These are phyloP conservation scores for Globisporangium recalcitrans DNA, from an alignment of 352 stramenopile genomes.

Conservation along the genomic window DNA sequence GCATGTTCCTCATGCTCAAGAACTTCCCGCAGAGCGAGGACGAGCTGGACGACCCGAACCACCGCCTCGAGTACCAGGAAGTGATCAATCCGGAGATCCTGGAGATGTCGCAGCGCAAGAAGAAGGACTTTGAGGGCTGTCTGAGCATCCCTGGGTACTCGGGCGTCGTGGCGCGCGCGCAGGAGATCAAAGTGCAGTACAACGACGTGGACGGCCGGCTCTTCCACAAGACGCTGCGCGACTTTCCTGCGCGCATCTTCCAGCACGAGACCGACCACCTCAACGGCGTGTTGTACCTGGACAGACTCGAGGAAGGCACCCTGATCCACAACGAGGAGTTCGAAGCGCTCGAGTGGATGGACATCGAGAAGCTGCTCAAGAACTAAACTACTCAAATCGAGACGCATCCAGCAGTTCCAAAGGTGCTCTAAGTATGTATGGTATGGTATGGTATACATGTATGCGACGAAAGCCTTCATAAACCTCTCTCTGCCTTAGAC, in stretches of 20 bases:
- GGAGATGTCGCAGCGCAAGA: constrained; percentile 35
- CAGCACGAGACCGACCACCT: constrained; percentile 83
- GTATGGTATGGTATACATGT: constrained; percentile 9
- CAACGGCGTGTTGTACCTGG: constrained; percentile 70
- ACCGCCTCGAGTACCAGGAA: constrained; percentile 57
- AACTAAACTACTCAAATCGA: constrained; percentile 15
- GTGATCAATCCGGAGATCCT: constrained; percentile 79
- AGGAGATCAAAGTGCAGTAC: constrained; percentile 67
- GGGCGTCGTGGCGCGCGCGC: constrained; percentile 54
- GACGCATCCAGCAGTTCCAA: background rate
- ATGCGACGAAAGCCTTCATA: background rate
- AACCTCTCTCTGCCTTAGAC: background rate
- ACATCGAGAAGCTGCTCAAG: constrained; percentile 58
- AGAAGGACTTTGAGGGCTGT: constrained; percentile 82
- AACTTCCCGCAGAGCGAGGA: constrained; percentile 50
- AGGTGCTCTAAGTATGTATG: constrained; percentile 8
- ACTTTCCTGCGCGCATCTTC: constrained; percentile 81
- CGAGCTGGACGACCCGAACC: constrained; percentile 30
- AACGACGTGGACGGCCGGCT: constrained; percentile 42
- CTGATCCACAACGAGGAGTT: constrained; percentile 86
- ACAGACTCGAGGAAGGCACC: constrained; percentile 57
- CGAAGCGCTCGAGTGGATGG: constrained; percentile 47
- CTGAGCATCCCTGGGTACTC: constrained; percentile 80
- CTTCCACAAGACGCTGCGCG: constrained; percentile 50
- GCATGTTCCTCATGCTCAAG: constrained; percentile 83